A percentile compares a stretch with the other conserved stretches of the same genome.
These are phyloP conservation scores for Hirsutella minnesotensis DNA, from an alignment of 2,329 filamentous ascomycete genomes.

Conservation along the genomic window DNA sequence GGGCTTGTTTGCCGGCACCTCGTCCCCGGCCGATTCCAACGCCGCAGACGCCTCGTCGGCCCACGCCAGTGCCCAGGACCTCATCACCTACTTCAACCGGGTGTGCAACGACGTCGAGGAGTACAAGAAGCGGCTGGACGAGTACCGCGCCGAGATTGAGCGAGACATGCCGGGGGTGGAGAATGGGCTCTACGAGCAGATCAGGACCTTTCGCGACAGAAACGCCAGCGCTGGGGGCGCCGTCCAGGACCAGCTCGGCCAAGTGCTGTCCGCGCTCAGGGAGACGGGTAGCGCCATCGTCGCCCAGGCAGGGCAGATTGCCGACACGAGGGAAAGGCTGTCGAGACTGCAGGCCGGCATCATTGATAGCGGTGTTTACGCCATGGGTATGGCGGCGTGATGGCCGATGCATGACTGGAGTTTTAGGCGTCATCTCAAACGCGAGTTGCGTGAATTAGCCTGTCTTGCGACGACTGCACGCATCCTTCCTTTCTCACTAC, in stretches of 20 bases:
- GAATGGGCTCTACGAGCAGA: slow-evolving; percentile 32
- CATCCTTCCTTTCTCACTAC: no score
- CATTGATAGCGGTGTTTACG: slow-evolving; percentile 24
- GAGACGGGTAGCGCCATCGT: slow-evolving; percentile 29
- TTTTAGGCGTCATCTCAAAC: no score
- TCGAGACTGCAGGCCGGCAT: slow-evolving; percentile 29
- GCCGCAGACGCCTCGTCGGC: slow-evolving; percentile 21
- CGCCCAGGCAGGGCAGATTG: slow-evolving; percentile 28
- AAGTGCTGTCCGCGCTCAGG: slow-evolving; percentile 24
- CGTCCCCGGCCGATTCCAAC: slow-evolving; percentile 15
- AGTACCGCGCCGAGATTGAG: slow-evolving; percentile 33
- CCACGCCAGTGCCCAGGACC: slow-evolving; percentile 27
- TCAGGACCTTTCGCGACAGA: slow-evolving; percentile 23
- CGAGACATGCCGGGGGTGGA: slow-evolving; percentile 36
- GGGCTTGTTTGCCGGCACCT: slow-evolving; percentile 26
- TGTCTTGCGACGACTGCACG: no score
- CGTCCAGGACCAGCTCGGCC: slow-evolving; percentile 25
- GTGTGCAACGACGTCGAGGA: slow-evolving; percentile 30
- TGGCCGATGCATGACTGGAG: no score
- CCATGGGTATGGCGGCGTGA: slow-evolving; percentile 19
- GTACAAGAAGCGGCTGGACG: slow-evolving; percentile 30
- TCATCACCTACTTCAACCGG: slow-evolving; percentile 33
- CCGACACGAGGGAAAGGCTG: slow-evolving; percentile 28
- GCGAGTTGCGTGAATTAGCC: no score
- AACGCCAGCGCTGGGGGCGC: slow-evolving; percentile 13